Evolutionary conservation across 2,329 filamentous ascomycete genomes (phyloP), one percentile per base, ranked within the genome.

Genomic region (Cladophialophora psammophila): DNA sequence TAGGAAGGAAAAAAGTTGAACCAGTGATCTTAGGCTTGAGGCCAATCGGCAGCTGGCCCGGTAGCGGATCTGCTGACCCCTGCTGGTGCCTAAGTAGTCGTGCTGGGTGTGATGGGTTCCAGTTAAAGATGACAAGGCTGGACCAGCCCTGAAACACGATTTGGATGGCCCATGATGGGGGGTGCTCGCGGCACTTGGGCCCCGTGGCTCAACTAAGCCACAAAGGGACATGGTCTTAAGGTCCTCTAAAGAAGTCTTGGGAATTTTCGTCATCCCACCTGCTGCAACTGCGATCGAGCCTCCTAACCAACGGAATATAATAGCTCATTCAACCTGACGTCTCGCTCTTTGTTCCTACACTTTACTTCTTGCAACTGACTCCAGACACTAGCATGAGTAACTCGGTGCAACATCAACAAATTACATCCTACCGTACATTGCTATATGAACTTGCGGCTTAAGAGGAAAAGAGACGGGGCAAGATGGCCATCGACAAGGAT

Each of bases 401-500:
- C 18, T 12, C 15, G 15, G 18, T 31, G 40, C 13, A 20, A 34
- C 32, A 42, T 26, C 20, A 40, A 13, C 48, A 20, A 34, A 8
- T 15, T 40, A 53, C 45, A 20, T 53, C 34, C 45, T 53, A 38
- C 15, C 6, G 13, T 48, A 20, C 45, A 18, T 36, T 40, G 35
- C 42, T 61, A 36, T 34, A 50, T 61, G 59, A 40, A 10, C 32
- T 35, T 35, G 32, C 18, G 18, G 18, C 31, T 32, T 6, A 48
- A 34, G 45, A 42, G 26, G 45, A 34, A 42, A 12, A n/a, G 36
- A 48, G 62, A 35, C 3, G 52, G 9, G 58, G 54, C 71, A 74
- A 64, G 65, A 82, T 85, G 84, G 78, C 75, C 64, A 75, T 91
- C 71, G 85, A 88, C 77, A 95, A 94, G 82, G 94, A 98, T 82